Evolutionary conservation across 148 eudicot species (phyloP).

Genomic region (Silene conica): DNA sequence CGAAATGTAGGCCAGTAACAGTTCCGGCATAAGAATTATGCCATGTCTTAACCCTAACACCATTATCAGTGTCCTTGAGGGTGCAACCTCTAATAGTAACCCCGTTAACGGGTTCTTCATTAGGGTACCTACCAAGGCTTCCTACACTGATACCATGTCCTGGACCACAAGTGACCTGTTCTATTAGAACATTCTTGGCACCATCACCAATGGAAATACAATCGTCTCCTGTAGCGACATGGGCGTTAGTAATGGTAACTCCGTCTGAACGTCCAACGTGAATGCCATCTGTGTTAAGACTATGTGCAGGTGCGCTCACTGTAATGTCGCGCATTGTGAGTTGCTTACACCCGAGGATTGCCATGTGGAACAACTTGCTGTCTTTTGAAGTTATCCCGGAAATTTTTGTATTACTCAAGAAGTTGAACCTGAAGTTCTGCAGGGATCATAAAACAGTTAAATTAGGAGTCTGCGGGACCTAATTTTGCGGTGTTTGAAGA

Average conservation of each 20-base stretch:
- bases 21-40: slow-evolving; percentile 26
- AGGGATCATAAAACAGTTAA: slow-evolving; percentile 3
- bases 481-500: background rate
- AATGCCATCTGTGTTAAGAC: slow-evolving; percentile 70
- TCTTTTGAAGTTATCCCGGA: slow-evolving; percentile 36
- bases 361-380: slow-evolving; percentile 57
- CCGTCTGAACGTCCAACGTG: slow-evolving; percentile 46
- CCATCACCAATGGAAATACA: slow-evolving; percentile 70
- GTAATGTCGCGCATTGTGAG: slow-evolving; percentile 30
- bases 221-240: slow-evolving; percentile 56
- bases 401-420: slow-evolving; percentile 34
- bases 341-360: slow-evolving; percentile 35
- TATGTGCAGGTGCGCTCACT: slow-evolving; percentile 38
- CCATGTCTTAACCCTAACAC: slow-evolving; percentile 58
- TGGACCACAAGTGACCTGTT: slow-evolving; percentile 52
- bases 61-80: slow-evolving; percentile 36
- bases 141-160: slow-evolving; percentile 65
- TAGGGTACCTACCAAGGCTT: slow-evolving; percentile 41
- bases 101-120: slow-evolving; percentile 34
- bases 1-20: slow-evolving; percentile 38
- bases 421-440: slow-evolving; percentile 50
- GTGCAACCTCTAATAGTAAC: slow-evolving; percentile 42
- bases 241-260: slow-evolving; percentile 26
- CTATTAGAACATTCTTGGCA: slow-evolving; percentile 28
- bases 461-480: background rate